These are phyloP conservation scores for Bryoglossum gracile DNA, from an alignment of 495 filamentous ascomycete genomes.

Conservation along the genomic window DNA sequence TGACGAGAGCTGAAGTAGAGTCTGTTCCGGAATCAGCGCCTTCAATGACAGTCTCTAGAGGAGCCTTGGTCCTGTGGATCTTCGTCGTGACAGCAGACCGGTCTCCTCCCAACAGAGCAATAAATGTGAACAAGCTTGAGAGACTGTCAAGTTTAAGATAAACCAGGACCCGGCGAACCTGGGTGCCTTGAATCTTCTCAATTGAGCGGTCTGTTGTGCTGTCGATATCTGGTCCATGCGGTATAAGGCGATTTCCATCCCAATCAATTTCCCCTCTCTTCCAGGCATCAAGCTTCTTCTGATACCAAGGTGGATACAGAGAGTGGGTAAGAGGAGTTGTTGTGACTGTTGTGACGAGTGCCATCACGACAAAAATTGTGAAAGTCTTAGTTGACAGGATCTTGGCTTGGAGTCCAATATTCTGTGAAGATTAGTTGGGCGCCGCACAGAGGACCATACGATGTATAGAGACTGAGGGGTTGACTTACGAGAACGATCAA, in stretches of 20 bases:
- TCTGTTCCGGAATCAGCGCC: conserved; percentile 19
- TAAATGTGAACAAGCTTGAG: conserved; percentile 76
- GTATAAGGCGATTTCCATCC: conserved; percentile 58
- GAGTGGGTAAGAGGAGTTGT: conserved; percentile 76
- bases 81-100: conserved; percentile 30
- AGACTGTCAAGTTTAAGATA: conserved; percentile 85
- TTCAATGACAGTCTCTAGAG: conserved; percentile 9
- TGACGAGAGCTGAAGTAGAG: conserved; percentile 15
- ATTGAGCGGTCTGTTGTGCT: conserved; percentile 31
- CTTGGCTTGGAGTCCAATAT: conserved; percentile 87
- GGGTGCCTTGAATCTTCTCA: conserved; percentile 37
- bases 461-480: not conserved
- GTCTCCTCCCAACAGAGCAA: conserved; percentile 65
- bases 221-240: conserved; percentile 31
- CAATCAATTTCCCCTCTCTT: conserved; percentile 89
- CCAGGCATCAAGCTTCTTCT: conserved; percentile 85
- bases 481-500: conserved; percentile 79
- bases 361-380: conserved; percentile 99
- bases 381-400: conserved; percentile 85
- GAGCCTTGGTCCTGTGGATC: conserved; percentile 41
- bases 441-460: too few species aligned
- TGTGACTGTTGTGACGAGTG: conserved; percentile 82
- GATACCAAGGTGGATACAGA: conserved; percentile 85
- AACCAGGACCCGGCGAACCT: conserved; percentile 41
- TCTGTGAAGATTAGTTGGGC: conserved; percentile 42